Conservation (phyloP, 371 early-diverging fungal genomes). For the Mortierella sp. region DNA sequence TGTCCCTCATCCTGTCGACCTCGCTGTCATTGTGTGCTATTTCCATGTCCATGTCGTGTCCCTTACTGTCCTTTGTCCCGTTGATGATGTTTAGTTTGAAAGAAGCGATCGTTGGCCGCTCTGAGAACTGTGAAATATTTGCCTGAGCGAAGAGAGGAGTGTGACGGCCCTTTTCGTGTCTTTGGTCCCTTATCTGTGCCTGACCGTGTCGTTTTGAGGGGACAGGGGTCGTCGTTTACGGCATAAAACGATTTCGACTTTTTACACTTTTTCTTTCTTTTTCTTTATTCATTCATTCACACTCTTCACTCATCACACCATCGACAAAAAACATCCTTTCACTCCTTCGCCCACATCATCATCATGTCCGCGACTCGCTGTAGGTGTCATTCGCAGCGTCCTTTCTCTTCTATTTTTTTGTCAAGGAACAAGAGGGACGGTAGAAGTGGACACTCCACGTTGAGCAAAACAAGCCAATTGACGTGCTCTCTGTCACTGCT, state of each 20-base stretch:
- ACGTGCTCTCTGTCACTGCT: neutral
- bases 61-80: neutral
- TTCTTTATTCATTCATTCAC: neutral
- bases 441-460: no score
- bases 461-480: neutral
- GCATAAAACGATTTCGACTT: neutral
- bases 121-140: no score
- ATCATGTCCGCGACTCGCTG: conserved; percentile 46
- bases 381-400: conserved; percentile 10
- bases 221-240: no score
- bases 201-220: neutral
- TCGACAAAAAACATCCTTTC: neutral
- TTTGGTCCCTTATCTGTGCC: no score
- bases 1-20: neutral
- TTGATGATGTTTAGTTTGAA: neutral
- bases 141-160: no score
- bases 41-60: conserved; percentile 25
- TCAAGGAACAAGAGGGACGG: neutral
- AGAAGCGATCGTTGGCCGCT: no score
- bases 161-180: no score
- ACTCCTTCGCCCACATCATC: neutral
- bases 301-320: neutral
- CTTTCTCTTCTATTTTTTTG: neutral
- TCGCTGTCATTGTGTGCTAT: neutral
- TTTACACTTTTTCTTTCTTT: neutral